Evolutionary conservation across 495 filamentous ascomycete genomes (phyloP).

Genomic region (Aspergillus bertholletiae): DNA sequence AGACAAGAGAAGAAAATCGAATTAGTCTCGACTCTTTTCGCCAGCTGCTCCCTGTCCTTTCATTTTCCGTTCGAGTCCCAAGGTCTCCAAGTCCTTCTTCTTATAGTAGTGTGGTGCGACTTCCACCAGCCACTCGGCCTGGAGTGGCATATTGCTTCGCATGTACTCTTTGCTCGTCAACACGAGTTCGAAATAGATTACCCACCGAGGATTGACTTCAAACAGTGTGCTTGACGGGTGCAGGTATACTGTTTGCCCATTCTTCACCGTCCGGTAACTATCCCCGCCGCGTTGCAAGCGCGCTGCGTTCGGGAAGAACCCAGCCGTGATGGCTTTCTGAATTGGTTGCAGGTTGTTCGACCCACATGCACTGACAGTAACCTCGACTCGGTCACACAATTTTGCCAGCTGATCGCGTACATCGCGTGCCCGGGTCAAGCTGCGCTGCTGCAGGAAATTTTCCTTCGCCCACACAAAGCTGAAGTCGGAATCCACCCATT

Average conservation of each 20-base stretch:
- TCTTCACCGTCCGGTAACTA: constrained; percentile 93
- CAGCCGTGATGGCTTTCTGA: constrained; percentile 81
- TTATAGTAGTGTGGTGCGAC: constrained; percentile 96
- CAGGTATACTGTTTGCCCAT: constrained; percentile 80
- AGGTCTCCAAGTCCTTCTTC: constrained; percentile 80
- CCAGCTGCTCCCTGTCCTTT: constrained; percentile 54
- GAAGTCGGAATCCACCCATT: constrained; percentile 95
- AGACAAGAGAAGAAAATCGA: neutral
- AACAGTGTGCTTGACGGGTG: constrained; percentile 83
- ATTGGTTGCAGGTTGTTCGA: constrained; percentile 70
- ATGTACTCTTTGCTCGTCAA: constrained; percentile 94
- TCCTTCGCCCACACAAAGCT: constrained; percentile 84
- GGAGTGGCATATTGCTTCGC: constrained; percentile 79
- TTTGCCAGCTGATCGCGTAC: constrained; percentile 94
- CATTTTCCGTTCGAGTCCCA: constrained; percentile 79
- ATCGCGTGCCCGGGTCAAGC: constrained; percentile 80
- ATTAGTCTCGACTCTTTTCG: constrained; percentile 41
- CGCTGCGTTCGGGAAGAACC: constrained; percentile 95
- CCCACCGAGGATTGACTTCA: constrained; percentile 80
- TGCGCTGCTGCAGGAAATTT: constrained; percentile 91
- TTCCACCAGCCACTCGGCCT: constrained; percentile 83
- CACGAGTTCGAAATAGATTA: constrained; percentile 90
- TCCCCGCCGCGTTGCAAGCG: constrained; percentile 81
- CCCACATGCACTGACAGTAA: constrained; percentile 66
- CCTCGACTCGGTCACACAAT: constrained; percentile 90